A percentile compares a stretch with the other conserved stretches of the same genome.
phyloP scores from a whole-genome alignment of 2,329 filamentous ascomycete species.

The Diaporthe amygdali region DNA sequence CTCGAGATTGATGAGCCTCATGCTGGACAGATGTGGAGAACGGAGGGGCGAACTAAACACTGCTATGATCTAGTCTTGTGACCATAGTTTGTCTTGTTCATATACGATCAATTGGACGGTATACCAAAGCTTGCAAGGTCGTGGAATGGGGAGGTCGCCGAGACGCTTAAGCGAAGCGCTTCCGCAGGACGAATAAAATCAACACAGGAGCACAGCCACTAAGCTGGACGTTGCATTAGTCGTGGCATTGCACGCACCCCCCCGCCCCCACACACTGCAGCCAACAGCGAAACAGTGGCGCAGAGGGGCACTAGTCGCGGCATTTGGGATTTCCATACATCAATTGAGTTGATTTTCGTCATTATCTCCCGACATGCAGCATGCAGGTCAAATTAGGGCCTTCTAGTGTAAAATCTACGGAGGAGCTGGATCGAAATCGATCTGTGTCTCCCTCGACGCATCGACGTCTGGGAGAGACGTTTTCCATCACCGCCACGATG shows the following conservation, averaged over 20 bases:
- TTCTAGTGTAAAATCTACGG: not conserved
- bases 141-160: not conserved
- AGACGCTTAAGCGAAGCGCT: not conserved
- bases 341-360: not conserved
- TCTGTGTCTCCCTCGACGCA: not conserved
- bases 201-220: not conserved
- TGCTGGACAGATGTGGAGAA: not conserved
- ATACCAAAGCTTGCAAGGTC: not conserved
- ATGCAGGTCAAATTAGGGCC: not conserved
- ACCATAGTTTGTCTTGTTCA: not conserved
- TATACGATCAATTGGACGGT: not conserved
- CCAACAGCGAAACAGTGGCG: not conserved
- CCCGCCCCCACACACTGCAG: slow-evolving; percentile 13
- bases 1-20: slow-evolving; percentile 13
- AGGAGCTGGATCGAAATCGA: not conserved
- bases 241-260: slow-evolving; percentile 1
- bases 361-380: not conserved
- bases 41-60: not conserved
- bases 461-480: no score
- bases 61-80: no score
- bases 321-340: not conserved
- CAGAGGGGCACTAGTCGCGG: slow-evolving; percentile 1
- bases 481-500: not conserved
- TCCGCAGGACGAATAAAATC: not conserved
- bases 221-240: not conserved